A percentile compares a stretch with the other conserved stretches of the same genome.
phyloP scores from a whole-genome alignment of 176 grass and related monocot species.

The Panicum miliaceum region DNA sequence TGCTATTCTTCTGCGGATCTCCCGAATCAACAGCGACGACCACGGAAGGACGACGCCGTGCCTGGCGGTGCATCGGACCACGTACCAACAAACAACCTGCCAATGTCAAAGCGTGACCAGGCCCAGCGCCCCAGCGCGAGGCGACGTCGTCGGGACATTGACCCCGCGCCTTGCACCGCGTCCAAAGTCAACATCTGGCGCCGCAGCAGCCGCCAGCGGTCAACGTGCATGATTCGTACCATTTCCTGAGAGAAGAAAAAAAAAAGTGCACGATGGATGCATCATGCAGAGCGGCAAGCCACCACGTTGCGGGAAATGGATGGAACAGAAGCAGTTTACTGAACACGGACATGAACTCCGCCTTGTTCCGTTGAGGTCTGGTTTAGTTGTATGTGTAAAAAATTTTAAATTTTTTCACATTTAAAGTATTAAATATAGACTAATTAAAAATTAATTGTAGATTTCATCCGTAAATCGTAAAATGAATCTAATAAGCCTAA shows the following conservation, averaged over 20 bases:
- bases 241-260: background rate
- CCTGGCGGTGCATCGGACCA: background rate
- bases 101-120: background rate
- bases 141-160: slow-evolving; percentile 5
- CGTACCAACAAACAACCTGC: background rate
- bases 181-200: background rate
- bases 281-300: background rate
- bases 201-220: background rate
- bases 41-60: background rate
- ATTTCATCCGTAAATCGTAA: no score
- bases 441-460: no score
- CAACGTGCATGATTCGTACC: background rate
- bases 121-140: no score
- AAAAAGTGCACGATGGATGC: background rate
- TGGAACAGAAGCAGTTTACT: no score
- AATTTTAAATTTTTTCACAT: no score
- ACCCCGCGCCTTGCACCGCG: background rate
- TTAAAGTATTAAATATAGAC: no score
- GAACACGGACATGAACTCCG: no score
- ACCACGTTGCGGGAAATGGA: background rate
- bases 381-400: no score
- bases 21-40: slow-evolving; percentile 6
- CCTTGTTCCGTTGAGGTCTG: no score
- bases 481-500: no score
- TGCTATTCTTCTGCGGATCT: background rate